Conservation (phyloP, 441 rosid genomes). For the Geranium incanum region DNA sequence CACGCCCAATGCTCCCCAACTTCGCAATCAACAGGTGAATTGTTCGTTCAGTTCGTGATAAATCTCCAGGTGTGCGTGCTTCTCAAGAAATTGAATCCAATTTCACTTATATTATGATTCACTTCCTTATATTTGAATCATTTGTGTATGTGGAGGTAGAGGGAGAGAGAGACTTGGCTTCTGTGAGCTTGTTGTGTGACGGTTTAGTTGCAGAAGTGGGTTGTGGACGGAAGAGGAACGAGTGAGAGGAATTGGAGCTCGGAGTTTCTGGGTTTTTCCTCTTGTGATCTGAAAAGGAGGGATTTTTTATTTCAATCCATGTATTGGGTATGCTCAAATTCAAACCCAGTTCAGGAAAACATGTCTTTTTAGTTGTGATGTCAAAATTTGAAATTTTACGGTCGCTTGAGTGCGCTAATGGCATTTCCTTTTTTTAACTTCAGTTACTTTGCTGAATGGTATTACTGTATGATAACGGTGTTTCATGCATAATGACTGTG, state of each 20-base stretch:
- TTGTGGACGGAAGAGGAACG: neutral
- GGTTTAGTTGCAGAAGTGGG: neutral
- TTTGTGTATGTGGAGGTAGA: neutral
- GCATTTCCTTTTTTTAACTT: too few species aligned
- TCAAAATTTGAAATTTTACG: neutral
- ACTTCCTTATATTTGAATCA: neutral
- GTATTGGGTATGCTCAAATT: neutral
- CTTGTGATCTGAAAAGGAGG: neutral
- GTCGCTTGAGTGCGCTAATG: neutral
- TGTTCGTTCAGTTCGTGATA: neutral
- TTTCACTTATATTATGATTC: neutral
- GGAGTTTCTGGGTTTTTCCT: neutral
- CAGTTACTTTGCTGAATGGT: too few species aligned
- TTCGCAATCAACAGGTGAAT: neutral
- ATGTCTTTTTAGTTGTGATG: neutral
- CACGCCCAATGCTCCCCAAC: neutral
- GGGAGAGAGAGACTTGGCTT: neutral
- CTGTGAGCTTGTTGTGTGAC: neutral
- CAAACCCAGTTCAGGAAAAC: neutral
- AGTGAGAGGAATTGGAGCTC: neutral
- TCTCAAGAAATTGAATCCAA: neutral
- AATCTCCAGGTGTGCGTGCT: too few species aligned
- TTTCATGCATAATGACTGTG: neutral
- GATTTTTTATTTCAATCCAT: neutral
- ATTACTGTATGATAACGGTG: neutral